Percentiles rank a stretch among this genome's conserved stretches.
Evolutionary conservation across 1,284 basidiomycete species (phyloP).

Genomic region (Puccinia horiana): DNA sequence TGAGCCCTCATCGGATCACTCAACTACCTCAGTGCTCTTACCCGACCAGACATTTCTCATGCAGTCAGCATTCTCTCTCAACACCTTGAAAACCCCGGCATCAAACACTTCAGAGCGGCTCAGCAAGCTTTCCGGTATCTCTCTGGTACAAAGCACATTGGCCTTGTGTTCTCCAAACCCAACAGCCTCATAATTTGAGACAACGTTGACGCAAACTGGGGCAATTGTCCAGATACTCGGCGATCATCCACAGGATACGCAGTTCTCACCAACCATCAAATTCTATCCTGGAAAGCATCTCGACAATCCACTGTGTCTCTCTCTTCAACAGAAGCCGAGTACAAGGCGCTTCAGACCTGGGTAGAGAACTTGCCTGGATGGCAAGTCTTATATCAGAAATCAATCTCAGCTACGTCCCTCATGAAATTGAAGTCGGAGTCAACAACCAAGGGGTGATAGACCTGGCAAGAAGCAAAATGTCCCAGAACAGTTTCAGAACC

Average conservation of each 20-base stretch:
- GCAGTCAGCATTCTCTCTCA: constrained; percentile 23
- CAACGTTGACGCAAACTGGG: not conserved
- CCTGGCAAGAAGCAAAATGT: not conserved
- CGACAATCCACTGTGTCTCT: not conserved
- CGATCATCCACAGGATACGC: not conserved
- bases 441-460: not conserved
- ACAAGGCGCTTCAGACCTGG: not conserved
- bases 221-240: not conserved
- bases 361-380: not conserved
- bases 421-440: not conserved
- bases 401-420: not conserved
- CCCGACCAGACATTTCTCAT: constrained; percentile 10
- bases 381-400: not conserved
- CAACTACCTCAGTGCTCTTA: constrained; percentile 1
- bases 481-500: not conserved
- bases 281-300: not conserved
- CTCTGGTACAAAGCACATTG: not conserved
- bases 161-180: not conserved
- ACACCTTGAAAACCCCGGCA: constrained; percentile 11
- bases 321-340: not conserved
- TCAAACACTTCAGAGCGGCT: not conserved
- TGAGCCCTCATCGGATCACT: not conserved
- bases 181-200: too few relatives aligned
- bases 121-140: constrained; percentile 2
- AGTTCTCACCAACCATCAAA: not conserved